Conservation (phyloP, 192 early-diverging fungal species). For the Backusella mclennaniae region DNA sequence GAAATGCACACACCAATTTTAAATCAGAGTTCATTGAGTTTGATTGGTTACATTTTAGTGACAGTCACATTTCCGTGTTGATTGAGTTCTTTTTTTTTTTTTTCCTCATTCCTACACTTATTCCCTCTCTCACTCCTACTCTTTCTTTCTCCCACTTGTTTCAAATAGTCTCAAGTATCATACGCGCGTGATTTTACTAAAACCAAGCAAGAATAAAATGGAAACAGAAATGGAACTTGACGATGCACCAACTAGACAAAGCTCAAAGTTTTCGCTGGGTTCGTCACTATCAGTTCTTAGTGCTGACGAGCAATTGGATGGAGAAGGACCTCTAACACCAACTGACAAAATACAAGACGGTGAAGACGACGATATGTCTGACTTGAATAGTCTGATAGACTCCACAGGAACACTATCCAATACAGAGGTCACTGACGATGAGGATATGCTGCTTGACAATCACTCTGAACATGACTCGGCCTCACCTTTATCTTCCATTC, state of each 20-base stretch:
- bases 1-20: not conserved
- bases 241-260: constrained; percentile 25
- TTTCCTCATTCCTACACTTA: not conserved
- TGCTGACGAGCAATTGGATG: constrained; percentile 27
- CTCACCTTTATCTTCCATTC: constrained; percentile 38
- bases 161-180: not conserved
- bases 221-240: constrained; percentile 2
- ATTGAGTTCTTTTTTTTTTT: not conserved
- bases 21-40: not conserved
- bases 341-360: constrained; percentile 31
- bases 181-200: not conserved
- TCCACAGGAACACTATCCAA: constrained; percentile 19
- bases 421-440: constrained; percentile 23
- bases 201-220: not conserved
- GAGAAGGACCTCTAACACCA: constrained; percentile 31
- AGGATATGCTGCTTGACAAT: constrained; percentile 13
- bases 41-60: not conserved
- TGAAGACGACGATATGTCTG: constrained; percentile 24
- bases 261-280: constrained; percentile 35
- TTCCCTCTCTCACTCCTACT: not conserved
- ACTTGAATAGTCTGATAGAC: not conserved
- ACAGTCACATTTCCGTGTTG: not conserved
- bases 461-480: constrained; percentile 28
- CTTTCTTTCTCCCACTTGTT: not conserved
- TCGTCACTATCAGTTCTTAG: constrained; percentile 33